Conservation (phyloP, 768 basidiomycete genomes). For the Panaeolus cyanescens region DNA sequence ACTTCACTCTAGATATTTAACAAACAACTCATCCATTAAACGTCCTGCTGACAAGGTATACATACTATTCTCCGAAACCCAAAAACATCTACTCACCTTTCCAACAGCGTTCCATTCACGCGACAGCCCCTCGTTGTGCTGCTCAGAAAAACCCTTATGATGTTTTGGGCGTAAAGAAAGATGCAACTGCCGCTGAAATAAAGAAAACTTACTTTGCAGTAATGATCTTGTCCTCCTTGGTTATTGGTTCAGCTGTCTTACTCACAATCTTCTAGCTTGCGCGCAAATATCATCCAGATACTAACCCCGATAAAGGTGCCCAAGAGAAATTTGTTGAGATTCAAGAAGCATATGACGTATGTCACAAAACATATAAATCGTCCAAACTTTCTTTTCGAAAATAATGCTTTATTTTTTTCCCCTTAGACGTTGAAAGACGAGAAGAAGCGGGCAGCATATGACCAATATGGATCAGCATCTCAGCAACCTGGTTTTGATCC, state of each 20-base stretch:
- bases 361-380: constrained; percentile 3
- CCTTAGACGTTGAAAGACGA: constrained; percentile 95
- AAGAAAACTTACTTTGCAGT: constrained; percentile 98
- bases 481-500: constrained; percentile 95
- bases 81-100: constrained; percentile 17
- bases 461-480: constrained; percentile 90
- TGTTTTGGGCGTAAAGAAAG: constrained; percentile 84
- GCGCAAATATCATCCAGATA: constrained; percentile 97
- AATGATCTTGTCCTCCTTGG: constrained; percentile 32
- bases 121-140: constrained; percentile 55
- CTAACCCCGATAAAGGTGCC: constrained; percentile 89
- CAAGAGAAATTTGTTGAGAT: constrained; percentile 96
- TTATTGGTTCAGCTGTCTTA: constrained; percentile 13
- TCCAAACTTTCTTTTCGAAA: constrained; percentile 6
- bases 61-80: constrained; percentile 5
- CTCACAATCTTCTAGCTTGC: constrained; percentile 65
- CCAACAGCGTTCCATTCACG: constrained; percentile 74
- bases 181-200: constrained; percentile 84
- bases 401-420: constrained; percentile 18
- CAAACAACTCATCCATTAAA: constrained; percentile 24
- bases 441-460: constrained; percentile 87
- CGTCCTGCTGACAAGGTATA: constrained; percentile 43
- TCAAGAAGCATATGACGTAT: constrained; percentile 94
- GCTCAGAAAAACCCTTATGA: constrained; percentile 85
- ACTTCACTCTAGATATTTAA: constrained; percentile 38